These are phyloP conservation scores for Yamadazyma conglobata DNA, from an alignment of 1,139 yeast genomes.

Conservation along the genomic window DNA sequence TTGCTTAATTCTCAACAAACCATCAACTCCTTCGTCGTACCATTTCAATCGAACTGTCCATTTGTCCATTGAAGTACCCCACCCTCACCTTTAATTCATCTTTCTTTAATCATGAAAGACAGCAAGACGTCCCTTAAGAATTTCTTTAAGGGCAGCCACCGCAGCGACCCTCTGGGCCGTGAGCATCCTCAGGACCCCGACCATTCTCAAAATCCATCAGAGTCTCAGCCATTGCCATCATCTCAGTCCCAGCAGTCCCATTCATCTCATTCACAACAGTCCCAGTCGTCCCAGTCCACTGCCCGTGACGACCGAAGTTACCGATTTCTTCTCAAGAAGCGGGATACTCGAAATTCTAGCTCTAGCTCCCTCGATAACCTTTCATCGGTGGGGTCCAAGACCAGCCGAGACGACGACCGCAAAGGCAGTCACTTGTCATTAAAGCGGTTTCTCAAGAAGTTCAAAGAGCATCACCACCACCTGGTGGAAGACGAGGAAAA, in stretches of 20 bases:
- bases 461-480: slow-evolving; percentile 25
- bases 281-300: too few relatives aligned
- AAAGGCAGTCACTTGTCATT: slow-evolving; percentile 28
- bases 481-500: slow-evolving; percentile 9
- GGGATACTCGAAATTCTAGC: slow-evolving; percentile 13
- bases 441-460: slow-evolving; percentile 37
- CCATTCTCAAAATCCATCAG: too few relatives aligned
- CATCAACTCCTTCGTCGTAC: too few relatives aligned
- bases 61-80: too few relatives aligned
- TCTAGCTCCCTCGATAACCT: slow-evolving; percentile 12
- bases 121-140: slow-evolving; percentile 11
- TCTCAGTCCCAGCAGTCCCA: too few relatives aligned
- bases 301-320: slow-evolving; percentile 31
- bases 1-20: too few relatives aligned
- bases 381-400: slow-evolving; percentile 9
- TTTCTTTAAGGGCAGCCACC: slow-evolving; percentile 11
- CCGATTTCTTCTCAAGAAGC: slow-evolving; percentile 13
- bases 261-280: too few relatives aligned
- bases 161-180: too few relatives aligned
- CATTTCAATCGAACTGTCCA: too few relatives aligned
- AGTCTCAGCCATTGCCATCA: too few relatives aligned
- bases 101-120: slow-evolving; percentile 4
- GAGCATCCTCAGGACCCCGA: too few relatives aligned
- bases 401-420: slow-evolving; percentile 3
- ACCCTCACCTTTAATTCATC: too few relatives aligned